Percentiles rank a stretch among this genome's conserved stretches.
Evolutionary conservation across 805 yeast species (phyloP).

Genomic region (Isabelozyma heimii): DNA sequence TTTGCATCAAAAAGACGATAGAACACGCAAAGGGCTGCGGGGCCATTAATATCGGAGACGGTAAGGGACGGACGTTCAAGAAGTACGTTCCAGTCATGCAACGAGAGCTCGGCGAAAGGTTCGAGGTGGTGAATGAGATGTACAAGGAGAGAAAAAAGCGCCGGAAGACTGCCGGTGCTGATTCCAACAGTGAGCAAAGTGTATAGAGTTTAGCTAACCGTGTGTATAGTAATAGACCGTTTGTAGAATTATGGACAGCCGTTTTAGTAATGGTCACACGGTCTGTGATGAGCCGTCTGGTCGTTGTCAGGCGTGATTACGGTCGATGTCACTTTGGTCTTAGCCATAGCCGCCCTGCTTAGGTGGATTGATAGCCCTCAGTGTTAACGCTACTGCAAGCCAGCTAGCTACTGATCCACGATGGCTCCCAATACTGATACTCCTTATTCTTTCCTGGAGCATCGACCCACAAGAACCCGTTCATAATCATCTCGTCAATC

Average conservation of each 20-base stretch:
- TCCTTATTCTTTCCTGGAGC: conserved; percentile 42
- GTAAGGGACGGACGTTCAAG: conserved; percentile 59
- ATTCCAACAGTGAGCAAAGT: background rate
- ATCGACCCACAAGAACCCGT: conserved; percentile 88
- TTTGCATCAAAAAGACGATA: conserved; percentile 17
- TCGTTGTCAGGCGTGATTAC: too few relatives aligned
- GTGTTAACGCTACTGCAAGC: too few relatives aligned
- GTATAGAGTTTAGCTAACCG: too few relatives aligned
- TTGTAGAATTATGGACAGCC: too few relatives aligned
- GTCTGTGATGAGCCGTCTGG: too few relatives aligned
- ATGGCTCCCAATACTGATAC: conserved; percentile 67
- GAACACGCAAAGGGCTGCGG: conserved; percentile 6
- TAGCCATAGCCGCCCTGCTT: too few relatives aligned
- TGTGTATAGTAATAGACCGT: too few relatives aligned
- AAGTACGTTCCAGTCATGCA: conserved; percentile 56
- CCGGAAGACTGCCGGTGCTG: conserved; percentile 3
- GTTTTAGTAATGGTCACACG: too few relatives aligned
- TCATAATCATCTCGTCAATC: conserved; percentile 74
- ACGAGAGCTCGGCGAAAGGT: conserved; percentile 60
- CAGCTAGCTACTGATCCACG: conserved; percentile 53
- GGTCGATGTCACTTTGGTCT: too few relatives aligned
- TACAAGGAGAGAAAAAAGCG: conserved; percentile 45
- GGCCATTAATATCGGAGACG: conserved; percentile 70
- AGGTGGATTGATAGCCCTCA: background rate
- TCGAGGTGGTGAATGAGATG: conserved; percentile 66